A percentile compares a stretch with the other conserved stretches of the same genome.
These are phyloP conservation scores for Jamesozyma jinghongensis DNA, from an alignment of 805 yeast genomes.

Conservation along the genomic window DNA sequence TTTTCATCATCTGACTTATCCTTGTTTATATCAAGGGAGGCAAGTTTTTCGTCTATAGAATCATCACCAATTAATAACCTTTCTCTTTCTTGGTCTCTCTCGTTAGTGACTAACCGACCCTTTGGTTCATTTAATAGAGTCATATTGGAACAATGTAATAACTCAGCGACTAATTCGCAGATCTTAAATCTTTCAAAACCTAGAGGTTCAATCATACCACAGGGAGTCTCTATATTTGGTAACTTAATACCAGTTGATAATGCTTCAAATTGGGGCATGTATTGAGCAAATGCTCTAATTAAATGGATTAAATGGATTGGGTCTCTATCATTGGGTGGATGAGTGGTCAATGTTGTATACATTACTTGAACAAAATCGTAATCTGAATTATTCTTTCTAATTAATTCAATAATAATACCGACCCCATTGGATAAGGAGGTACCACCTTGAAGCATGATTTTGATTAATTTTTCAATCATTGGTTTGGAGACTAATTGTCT, in stretches of 20 bases:
- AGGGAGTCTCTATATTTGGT: slow-evolving; percentile 32
- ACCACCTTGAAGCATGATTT: slow-evolving; percentile 73
- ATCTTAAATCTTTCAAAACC: slow-evolving; percentile 91
- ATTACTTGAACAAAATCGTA: slow-evolving; percentile 83
- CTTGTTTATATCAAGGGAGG: slow-evolving; percentile 8
- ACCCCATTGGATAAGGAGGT: slow-evolving; percentile 89
- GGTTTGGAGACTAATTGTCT: slow-evolving; percentile 77
- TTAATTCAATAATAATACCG: slow-evolving; percentile 85
- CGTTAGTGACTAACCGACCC: slow-evolving; percentile 56
- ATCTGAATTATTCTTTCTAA: slow-evolving; percentile 90
- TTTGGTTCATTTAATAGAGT: slow-evolving; percentile 70
- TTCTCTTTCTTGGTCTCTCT: slow-evolving; percentile 58
- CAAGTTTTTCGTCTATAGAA: background rate
- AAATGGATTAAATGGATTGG: slow-evolving; percentile 85
- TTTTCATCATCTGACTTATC: slow-evolving; percentile 6
- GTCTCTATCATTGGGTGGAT: slow-evolving; percentile 87
- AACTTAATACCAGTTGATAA: slow-evolving; percentile 39
- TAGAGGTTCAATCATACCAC: slow-evolving; percentile 58
- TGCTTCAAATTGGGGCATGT: slow-evolving; percentile 57
- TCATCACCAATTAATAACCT: slow-evolving; percentile 13
- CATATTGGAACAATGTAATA: slow-evolving; percentile 96
- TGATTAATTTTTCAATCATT: slow-evolving; percentile 55
- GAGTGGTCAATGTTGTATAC: slow-evolving; percentile 70
- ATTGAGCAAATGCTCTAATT: slow-evolving; percentile 65
- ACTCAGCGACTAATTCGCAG: slow-evolving; percentile 86